phyloP scores from a whole-genome alignment of 108 stramenopile genomes.

The Pseudonitzschia pungens region DNA sequence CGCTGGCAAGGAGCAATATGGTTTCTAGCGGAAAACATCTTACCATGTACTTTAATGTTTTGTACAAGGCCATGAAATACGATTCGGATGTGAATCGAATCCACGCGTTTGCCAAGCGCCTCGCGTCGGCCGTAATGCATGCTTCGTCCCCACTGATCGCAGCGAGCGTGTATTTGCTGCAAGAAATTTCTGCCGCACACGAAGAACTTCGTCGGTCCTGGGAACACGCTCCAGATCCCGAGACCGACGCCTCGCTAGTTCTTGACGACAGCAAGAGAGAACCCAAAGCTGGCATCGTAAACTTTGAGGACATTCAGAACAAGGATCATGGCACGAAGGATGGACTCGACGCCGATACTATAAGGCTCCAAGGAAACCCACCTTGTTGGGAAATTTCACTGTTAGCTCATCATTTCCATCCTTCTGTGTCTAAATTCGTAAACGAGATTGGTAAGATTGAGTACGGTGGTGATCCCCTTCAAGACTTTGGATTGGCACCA shows the following conservation, averaged over 20 bases:
- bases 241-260: conserved; percentile 15
- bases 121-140: conserved; percentile 76
- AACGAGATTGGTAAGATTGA: conserved; percentile 50
- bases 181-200: conserved; percentile 79
- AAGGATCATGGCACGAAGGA: conserved; percentile 6
- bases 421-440: conserved; percentile 91
- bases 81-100: conserved; percentile 70
- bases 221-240: conserved; percentile 29
- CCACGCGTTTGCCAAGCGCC: conserved; percentile 86
- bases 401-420: conserved; percentile 89
- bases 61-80: conserved; percentile 93
- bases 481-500: conserved; percentile 87
- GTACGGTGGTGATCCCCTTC: conserved; percentile 93
- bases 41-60: conserved; percentile 93
- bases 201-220: conserved; percentile 44
- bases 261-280: conserved; percentile 76
- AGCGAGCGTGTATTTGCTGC: conserved; percentile 85
- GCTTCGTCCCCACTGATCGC: conserved; percentile 75
- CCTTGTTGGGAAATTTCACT: conserved; percentile 86
- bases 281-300: conserved; percentile 58
- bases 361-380: conserved; percentile 1
- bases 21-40: conserved; percentile 71
- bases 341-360: background rate
- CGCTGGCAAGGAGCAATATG: conserved; percentile 64
- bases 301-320: background rate